These are phyloP conservation scores for Leccinum variicolor DNA, from an alignment of 768 basidiomycete genomes.

Conservation along the genomic window DNA sequence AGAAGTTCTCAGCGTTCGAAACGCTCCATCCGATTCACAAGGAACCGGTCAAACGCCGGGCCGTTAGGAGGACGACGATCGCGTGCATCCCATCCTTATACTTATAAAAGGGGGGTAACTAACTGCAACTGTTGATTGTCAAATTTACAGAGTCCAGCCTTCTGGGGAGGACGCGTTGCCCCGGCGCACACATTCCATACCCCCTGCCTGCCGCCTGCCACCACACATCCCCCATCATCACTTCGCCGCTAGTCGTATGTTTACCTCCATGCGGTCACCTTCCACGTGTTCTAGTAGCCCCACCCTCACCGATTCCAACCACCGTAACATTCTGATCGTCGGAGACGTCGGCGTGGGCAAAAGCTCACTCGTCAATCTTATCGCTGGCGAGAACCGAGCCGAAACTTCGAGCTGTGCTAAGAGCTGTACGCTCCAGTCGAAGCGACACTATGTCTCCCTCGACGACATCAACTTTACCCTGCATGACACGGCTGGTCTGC, in stretches of 20 bases:
- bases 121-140: too few relatives aligned
- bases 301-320: constrained; percentile 3
- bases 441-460: constrained; percentile 18
- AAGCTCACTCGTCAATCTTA: constrained; percentile 41
- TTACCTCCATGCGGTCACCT: constrained; percentile 9
- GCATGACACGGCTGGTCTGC: constrained; percentile 28
- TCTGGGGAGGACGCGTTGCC: not conserved
- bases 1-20: constrained; percentile 12
- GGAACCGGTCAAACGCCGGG: constrained; percentile 1
- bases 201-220: not conserved
- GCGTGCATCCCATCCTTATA: constrained; percentile 6
- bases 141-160: not conserved
- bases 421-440: constrained; percentile 36
- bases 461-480: constrained; percentile 18
- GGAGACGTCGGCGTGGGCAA: constrained; percentile 34
- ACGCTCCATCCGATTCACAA: not conserved
- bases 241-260: not conserved
- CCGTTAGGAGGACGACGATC: not conserved
- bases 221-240: constrained; percentile 1
- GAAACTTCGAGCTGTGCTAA: constrained; percentile 26
- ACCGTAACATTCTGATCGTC: constrained; percentile 26
- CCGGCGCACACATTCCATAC: not conserved
- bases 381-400: constrained; percentile 27
- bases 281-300: constrained; percentile 15
- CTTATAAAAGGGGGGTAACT: not conserved